Conservation (phyloP, 2,329 filamentous ascomycete species). For the Didymella exigua region DNA sequence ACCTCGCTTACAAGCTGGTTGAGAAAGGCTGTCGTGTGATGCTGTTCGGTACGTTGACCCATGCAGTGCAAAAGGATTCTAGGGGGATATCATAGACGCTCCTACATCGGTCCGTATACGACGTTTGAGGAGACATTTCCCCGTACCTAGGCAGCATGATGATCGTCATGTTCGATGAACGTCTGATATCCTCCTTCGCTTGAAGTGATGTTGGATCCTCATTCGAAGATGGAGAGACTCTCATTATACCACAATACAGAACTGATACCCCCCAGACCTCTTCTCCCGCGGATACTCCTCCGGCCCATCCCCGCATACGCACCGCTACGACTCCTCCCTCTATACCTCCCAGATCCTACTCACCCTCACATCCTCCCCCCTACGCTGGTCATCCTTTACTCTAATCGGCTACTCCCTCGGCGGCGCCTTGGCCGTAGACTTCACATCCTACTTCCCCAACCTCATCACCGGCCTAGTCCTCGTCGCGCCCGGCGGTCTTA, state of each 20-base stretch:
- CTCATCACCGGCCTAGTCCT: slow-evolving; percentile 74
- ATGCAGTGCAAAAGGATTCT: neutral
- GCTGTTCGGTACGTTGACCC: slow-evolving; percentile 65
- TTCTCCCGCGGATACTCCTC: slow-evolving; percentile 81
- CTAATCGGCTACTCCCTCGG: slow-evolving; percentile 82
- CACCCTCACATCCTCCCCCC: slow-evolving; percentile 70
- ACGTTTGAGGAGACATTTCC: neutral
- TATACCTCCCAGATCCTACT: slow-evolving; percentile 75
- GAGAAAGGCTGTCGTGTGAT: slow-evolving; percentile 74
- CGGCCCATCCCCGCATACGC: slow-evolving; percentile 61
- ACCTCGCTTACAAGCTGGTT: slow-evolving; percentile 69
- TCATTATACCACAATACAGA: too few species aligned
- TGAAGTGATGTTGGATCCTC: too few species aligned
- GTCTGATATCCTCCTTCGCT: too few species aligned
- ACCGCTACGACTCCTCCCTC: slow-evolving; percentile 74
- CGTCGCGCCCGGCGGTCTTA: slow-evolving; percentile 78
- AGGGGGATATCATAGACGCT: neutral
- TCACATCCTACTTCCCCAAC: slow-evolving; percentile 70
- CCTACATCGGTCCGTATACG: neutral
- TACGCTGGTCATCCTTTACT: slow-evolving; percentile 64
- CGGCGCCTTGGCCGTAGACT: slow-evolving; percentile 73
- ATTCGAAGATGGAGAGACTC: too few species aligned
- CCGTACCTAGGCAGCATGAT: too few species aligned
- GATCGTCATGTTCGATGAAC: too few species aligned
- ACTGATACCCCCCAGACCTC: slow-evolving; percentile 58